Evolutionary conservation across 768 basidiomycete species (phyloP).

Genomic region (Russula dissimulans): DNA sequence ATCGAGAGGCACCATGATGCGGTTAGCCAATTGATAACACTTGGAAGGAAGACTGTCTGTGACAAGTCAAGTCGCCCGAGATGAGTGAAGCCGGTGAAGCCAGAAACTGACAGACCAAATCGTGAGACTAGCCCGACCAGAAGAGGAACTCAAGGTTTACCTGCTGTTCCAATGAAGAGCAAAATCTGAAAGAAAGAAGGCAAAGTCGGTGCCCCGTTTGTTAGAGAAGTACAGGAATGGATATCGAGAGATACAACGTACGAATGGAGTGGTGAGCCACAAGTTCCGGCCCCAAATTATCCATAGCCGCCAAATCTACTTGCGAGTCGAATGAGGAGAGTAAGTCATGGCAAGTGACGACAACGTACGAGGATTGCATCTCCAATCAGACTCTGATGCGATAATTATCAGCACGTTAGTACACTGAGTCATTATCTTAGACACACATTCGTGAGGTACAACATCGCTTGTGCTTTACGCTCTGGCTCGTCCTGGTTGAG

Average conservation of each 20-base stretch:
- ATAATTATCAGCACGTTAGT: background rate
- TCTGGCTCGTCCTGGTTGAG: slow-evolving; percentile 2
- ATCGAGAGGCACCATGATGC: slow-evolving; percentile 10
- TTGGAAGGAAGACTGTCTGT: background rate
- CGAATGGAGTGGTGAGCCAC: slow-evolving; percentile 3
- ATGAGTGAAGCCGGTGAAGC: background rate
- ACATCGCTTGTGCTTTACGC: background rate
- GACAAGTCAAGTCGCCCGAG: background rate
- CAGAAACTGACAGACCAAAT: background rate
- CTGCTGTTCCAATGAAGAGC: background rate
- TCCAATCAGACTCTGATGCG: slow-evolving; percentile 6
- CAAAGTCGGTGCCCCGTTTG: background rate
- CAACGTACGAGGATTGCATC: slow-evolving; percentile 8
- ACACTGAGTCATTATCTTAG: background rate
- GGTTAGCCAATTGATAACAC: slow-evolving; percentile 1
- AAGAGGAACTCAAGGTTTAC: background rate
- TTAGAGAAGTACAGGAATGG: background rate
- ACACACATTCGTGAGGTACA: slow-evolving; percentile 12
- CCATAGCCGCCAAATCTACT: slow-evolving; percentile 15
- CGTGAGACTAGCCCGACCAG: background rate
- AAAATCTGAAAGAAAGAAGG: background rate
- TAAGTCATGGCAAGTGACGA: background rate
- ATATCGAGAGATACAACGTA: background rate
- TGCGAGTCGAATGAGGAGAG: background rate
- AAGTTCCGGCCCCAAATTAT: slow-evolving; percentile 10